Evolutionary conservation across 345 rosid genomes (phyloP).

Genomic region (Pistacia atlantica): DNA sequence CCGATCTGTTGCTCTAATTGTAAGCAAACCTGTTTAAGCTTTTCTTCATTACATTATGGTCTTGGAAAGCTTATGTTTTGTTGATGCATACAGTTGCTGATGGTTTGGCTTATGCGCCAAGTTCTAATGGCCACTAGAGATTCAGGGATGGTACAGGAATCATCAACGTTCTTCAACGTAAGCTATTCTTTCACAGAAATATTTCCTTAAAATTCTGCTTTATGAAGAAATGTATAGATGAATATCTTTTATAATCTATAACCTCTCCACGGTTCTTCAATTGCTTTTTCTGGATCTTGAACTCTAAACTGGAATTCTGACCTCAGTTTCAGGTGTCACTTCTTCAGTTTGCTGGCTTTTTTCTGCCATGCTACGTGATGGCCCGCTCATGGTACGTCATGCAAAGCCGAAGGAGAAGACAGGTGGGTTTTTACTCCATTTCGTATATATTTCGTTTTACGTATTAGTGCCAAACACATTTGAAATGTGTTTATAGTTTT

Average conservation of each 20-base stretch:
- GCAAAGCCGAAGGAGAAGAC: constrained; percentile 59
- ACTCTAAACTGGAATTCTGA: constrained; percentile 10
- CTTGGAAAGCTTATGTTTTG: constrained; percentile 12
- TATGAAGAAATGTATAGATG: not conserved
- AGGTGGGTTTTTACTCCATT: constrained; percentile 22
- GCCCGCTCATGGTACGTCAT: constrained; percentile 53
- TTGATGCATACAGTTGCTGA: constrained; percentile 45
- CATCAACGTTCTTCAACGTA: constrained; percentile 47
- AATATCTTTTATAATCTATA: not conserved
- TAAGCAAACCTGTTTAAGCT: constrained; percentile 27
- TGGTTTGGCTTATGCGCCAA: constrained; percentile 57
- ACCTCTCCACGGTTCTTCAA: not conserved
- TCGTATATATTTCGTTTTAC: constrained; percentile 3
- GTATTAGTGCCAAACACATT: not conserved
- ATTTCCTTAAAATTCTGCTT: not conserved
- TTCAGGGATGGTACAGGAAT: constrained; percentile 45
- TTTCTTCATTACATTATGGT: not conserved
- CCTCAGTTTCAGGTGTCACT: constrained; percentile 62
- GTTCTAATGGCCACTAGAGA: constrained; percentile 48
- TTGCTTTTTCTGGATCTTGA: not conserved
- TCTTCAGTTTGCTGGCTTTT: constrained; percentile 62
- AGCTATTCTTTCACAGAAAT: constrained; percentile 13
- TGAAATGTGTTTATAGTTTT: not conserved
- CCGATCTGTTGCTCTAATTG: constrained; percentile 52
- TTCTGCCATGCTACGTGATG: constrained; percentile 63